phyloP scores from a whole-genome alignment of 768 basidiomycete genomes.

The Xerocomus brunneocitrinus region DNA sequence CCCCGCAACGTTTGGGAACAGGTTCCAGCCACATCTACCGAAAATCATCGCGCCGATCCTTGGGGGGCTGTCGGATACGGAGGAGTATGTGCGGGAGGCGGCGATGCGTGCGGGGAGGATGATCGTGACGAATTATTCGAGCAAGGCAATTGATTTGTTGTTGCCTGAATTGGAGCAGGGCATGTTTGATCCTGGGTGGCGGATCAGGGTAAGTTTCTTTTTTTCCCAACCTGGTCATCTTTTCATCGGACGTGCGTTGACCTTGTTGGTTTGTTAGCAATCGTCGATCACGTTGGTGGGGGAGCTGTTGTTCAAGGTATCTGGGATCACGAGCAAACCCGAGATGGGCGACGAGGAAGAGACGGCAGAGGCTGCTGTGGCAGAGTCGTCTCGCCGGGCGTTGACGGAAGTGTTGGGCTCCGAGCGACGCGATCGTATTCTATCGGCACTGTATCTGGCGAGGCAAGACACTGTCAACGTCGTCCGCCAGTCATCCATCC shows the following conservation, averaged over 20 bases:
- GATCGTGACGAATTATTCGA: constrained; percentile 94
- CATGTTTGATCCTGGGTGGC: constrained; percentile 94
- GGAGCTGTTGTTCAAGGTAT: constrained; percentile 93
- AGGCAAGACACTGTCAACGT: constrained; percentile 88
- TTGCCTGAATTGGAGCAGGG: constrained; percentile 91
- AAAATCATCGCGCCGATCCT: constrained; percentile 93
- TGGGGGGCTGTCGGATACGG: constrained; percentile 83
- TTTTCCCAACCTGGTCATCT: neutral
- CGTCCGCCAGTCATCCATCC: constrained; percentile 87
- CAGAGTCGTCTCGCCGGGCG: constrained; percentile 80
- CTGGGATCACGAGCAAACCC: constrained; percentile 89
- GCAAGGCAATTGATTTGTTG: constrained; percentile 86
- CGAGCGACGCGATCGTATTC: constrained; percentile 85
- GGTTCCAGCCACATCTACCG: constrained; percentile 93
- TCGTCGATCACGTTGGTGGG: constrained; percentile 95
- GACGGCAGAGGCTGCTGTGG: constrained; percentile 55
- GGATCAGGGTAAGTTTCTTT: constrained; percentile 69
- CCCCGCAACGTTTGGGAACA: constrained; percentile 92
- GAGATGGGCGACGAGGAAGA: constrained; percentile 71
- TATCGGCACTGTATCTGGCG: constrained; percentile 87
- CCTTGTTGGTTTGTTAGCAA: constrained; percentile 48
- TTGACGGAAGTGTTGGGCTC: constrained; percentile 83
- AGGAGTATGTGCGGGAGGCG: constrained; percentile 94
- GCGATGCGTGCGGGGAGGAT: constrained; percentile 99
- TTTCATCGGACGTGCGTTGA: neutral